Base-by-base conservation (phyloP, 495 filamentous ascomycete genomes). In the Pseudomonodictys pantanalensis region DNA sequence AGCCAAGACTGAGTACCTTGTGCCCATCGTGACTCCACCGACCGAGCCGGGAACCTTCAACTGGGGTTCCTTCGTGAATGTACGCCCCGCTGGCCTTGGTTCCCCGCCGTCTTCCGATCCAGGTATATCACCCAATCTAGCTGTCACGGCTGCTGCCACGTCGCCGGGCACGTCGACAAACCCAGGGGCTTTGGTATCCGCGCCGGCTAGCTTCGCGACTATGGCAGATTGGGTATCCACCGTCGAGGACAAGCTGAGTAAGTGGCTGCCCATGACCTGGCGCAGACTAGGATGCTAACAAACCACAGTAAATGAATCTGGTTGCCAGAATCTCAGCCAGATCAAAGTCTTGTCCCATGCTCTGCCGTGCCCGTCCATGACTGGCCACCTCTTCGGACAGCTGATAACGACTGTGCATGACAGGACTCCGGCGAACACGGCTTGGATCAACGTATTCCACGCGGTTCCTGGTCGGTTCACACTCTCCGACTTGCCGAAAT, bases 391-490 rank as follows among this genome's bases (percentile, higher is more conserved):
- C 17, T 85, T 82, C 61, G 67, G 69, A 15, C 70, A 70, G 12
- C 66, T 85, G n/a, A 76, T 86, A 52, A 74, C 76, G 46, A 72
- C 77, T n/a, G 77, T 85, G 0, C 80, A 83, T 62, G 71, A 76
- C 39, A 75, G 72, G 28, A 68, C 80, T 1, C 75, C 79, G 38
- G 76, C 69, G 29, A 72, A 73, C 17, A 76, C 75, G 0, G 74
- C 75, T 1, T 86, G 80, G 67, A 83, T 86, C 67, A 83, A 85
- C 52, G 76, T 86, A 48, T 82, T 81, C 47, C 82, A 86, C 58
- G 83, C 83, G 6, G 81, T 86, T 1, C 83, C 82, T 0, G 76
- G 80, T 45, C 79, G 81, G 45, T 86, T 84, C 72, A 84, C 77
- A 58, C 78, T 86, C 39, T 78, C 75, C 24, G 83, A 84, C 60